Conservation (phyloP, 805 yeast genomes). For the Metschnikowia aberdeeniae region DNA sequence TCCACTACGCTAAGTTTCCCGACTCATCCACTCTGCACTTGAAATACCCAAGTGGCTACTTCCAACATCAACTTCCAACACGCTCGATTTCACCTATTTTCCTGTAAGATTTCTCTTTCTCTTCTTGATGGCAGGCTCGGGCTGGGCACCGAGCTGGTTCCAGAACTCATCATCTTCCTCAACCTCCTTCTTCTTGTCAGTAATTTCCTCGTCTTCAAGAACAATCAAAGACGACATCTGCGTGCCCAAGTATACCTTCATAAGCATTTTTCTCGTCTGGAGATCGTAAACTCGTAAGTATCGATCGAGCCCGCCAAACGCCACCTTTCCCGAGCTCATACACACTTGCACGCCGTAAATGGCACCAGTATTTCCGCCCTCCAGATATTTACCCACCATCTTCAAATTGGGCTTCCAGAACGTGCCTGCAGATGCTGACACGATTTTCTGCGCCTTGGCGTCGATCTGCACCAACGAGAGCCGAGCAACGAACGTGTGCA, state of each 20-base stretch:
- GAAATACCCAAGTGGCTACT: no score
- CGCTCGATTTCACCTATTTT: neutral
- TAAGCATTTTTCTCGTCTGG: slow-evolving; percentile 52
- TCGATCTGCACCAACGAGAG: slow-evolving; percentile 39
- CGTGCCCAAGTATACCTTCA: slow-evolving; percentile 73
- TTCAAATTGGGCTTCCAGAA: slow-evolving; percentile 44
- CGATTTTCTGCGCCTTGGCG: slow-evolving; percentile 30
- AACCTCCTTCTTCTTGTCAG: slow-evolving; percentile 24
- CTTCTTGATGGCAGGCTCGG: slow-evolving; percentile 26
- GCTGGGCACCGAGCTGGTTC: slow-evolving; percentile 34
- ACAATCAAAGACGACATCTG: slow-evolving; percentile 55
- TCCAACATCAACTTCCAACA: neutral
- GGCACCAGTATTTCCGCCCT: slow-evolving; percentile 57
- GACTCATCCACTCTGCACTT: no score
- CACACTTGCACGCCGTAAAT: slow-evolving; percentile 61
- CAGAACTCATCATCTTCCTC: slow-evolving; percentile 31
- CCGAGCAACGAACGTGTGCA: slow-evolving; percentile 59
- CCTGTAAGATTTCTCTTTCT: slow-evolving; percentile 21
- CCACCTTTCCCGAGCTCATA: slow-evolving; percentile 43
- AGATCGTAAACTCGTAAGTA: slow-evolving; percentile 75
- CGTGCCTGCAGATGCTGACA: slow-evolving; percentile 45
- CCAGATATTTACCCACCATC: slow-evolving; percentile 58
- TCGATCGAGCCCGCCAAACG: slow-evolving; percentile 84
- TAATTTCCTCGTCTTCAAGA: slow-evolving; percentile 40
- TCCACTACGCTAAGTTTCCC: no score